Percentiles rank a stretch among this genome's conserved stretches.
Conservation (phyloP, 768 basidiomycete species). For the Boletus fagicola region DNA sequence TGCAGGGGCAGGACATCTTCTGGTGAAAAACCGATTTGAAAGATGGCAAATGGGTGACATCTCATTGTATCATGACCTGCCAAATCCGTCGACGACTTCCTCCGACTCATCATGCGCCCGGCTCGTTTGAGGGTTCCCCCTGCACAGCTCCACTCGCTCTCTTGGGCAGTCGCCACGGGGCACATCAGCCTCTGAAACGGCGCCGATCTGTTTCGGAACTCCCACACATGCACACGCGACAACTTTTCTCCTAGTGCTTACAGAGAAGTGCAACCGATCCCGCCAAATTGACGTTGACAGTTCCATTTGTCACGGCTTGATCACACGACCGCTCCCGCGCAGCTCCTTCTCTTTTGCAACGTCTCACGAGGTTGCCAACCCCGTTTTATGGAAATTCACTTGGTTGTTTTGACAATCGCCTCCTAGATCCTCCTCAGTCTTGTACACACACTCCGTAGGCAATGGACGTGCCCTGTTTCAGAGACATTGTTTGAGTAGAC, state of each 20-base stretch:
- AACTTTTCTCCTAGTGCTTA: neutral
- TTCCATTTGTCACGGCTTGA: neutral
- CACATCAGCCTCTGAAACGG: slow-evolving; percentile 1
- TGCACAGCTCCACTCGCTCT: too few species aligned
- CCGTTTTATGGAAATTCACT: neutral
- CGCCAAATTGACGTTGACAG: neutral
- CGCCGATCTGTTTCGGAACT: neutral
- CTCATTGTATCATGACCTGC: neutral
- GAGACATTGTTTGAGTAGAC: neutral
- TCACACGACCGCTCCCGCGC: neutral
- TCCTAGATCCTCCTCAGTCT: neutral
- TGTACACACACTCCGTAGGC: neutral
- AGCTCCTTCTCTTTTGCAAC: too few species aligned
- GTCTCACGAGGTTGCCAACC: too few species aligned
- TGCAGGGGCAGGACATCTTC: neutral
- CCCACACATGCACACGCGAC: neutral
- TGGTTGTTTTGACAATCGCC: neutral
- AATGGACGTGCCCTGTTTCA: neutral
- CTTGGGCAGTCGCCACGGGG: too few species aligned
- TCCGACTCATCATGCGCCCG: too few species aligned
- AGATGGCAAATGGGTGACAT: slow-evolving; percentile 1
- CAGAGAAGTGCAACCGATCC: neutral
- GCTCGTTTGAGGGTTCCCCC: too few species aligned
- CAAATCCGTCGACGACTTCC: neutral
- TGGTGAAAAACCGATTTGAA: neutral